Evolutionary conservation across 2,329 filamentous ascomycete genomes (phyloP), one percentile per base, ranked within the genome.

Genomic region (Neoarthrinium moseri): DNA sequence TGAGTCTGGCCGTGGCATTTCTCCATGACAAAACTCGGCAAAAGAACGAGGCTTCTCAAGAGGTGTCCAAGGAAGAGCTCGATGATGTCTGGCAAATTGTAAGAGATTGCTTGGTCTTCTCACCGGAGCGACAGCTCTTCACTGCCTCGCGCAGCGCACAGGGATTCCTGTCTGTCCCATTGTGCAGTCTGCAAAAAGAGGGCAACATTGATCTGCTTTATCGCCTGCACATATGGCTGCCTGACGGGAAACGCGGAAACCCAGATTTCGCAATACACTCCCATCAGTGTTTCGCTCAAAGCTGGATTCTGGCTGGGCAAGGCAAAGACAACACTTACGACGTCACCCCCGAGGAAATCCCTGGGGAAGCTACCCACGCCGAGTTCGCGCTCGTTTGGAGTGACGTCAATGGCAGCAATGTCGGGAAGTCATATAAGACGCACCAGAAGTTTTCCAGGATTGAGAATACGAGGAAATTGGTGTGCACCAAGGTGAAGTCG

Each of bases 221-320:
- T n/a, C 26, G n/a, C 8, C 26, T 29, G 8, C 26, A 29, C n/a
- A n/a, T 29, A 29, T 29, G 26, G 26, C 26, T 29, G 8, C 26
- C 26, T 29, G 26, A 29, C n/a, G n/a, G 26, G 8, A 29, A 58
- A 18, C 56, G 61, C 17, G 61, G 60, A 4, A 59, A 56, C 24
- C 44, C 43, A 1, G 51, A 56, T 3, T 54, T 62, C 10, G 47
- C 50, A 2, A 51, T 69, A 8, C 66, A 66, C 45, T 62, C 63
- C 1, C 65, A 69, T 30, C 66, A 68, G 42, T 47, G 59, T 1
- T 63, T 61, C 43, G 64, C 55, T 0, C 63, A 67, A 46, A 66
- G 63, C 47, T 69, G 65, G 64, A 55, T 67, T 6, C 50, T 69
- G 13, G 59, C 60, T 1, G 66, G 66, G 4, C 45, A 62, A 42